These are phyloP conservation scores for Neurospora sp. DNA, from an alignment of 495 filamentous ascomycete genomes.

Conservation along the genomic window DNA sequence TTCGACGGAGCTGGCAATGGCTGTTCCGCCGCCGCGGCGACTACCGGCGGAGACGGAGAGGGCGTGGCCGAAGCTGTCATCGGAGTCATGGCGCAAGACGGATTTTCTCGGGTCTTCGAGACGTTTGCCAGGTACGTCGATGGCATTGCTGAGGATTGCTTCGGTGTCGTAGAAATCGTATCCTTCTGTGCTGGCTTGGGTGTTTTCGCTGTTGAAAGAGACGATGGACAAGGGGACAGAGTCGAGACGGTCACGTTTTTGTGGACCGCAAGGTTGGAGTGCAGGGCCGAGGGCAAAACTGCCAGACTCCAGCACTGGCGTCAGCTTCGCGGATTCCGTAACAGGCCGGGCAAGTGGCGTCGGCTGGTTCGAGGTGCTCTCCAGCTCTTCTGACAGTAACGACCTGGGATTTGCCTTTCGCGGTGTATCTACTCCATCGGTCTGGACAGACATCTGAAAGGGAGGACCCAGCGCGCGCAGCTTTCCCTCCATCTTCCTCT, in stretches of 20 bases:
- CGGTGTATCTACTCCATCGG: conserved; percentile 27
- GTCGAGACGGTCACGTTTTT: conserved; percentile 28
- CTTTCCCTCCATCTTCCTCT: conserved; percentile 20
- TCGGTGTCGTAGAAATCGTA: conserved; percentile 50
- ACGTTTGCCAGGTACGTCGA: conserved; percentile 34
- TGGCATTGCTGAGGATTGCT: conserved; percentile 27
- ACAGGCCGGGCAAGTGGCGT: conserved; percentile 69
- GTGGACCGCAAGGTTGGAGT: conserved; percentile 16
- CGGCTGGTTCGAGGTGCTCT: conserved; percentile 66
- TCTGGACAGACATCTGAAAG: conserved; percentile 2
- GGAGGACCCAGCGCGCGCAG: not conserved
- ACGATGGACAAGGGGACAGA: conserved; percentile 34
- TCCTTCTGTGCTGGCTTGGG: conserved; percentile 40
- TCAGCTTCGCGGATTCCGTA: conserved; percentile 29
- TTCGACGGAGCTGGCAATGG: conserved; percentile 10
- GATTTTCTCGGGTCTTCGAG: conserved; percentile 1
- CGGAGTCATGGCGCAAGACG: conserved; percentile 58
- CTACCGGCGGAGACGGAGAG: conserved; percentile 70
- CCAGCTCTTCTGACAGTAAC: conserved; percentile 42
- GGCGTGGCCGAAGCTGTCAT: conserved; percentile 65
- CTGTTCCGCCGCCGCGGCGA: conserved; percentile 25
- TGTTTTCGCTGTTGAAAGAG: conserved; percentile 31
- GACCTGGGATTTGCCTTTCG: conserved; percentile 28
- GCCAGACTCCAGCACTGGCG: conserved; percentile 31
- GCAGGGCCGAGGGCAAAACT: conserved; percentile 33